phyloP scores from a whole-genome alignment of 495 filamentous ascomycete genomes.

The Geopyxis carbonaria region DNA sequence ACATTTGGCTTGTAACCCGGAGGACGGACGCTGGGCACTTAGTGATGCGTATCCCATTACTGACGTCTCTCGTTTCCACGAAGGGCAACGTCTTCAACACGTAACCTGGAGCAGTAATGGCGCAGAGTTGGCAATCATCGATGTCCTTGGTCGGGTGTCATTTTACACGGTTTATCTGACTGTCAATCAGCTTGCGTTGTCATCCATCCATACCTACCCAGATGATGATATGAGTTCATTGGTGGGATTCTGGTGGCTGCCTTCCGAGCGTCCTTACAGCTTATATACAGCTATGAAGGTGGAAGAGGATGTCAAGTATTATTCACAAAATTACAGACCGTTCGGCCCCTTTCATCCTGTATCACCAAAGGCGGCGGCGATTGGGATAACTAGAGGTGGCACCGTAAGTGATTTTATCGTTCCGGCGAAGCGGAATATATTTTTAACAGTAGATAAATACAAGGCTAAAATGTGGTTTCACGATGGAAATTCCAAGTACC shows the following conservation, averaged over 20 bases:
- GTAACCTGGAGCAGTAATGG: slow-evolving; percentile 23
- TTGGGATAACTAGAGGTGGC: slow-evolving; percentile 22
- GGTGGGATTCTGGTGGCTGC: slow-evolving; percentile 26
- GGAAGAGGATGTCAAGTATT: slow-evolving; percentile 21
- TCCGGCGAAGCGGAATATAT: background rate
- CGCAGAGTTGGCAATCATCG: slow-evolving; percentile 23
- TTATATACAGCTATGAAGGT: slow-evolving; percentile 7
- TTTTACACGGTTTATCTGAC: slow-evolving; percentile 23
- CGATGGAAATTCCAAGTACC: slow-evolving; percentile 16
- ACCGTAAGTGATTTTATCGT: slow-evolving; percentile 9
- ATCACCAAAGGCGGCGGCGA: slow-evolving; percentile 18
- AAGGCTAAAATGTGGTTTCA: slow-evolving; percentile 25
- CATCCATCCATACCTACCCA: slow-evolving; percentile 12
- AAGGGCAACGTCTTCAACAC: slow-evolving; percentile 22
- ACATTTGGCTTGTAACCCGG: slow-evolving; percentile 49
- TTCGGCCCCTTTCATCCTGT: slow-evolving; percentile 22
- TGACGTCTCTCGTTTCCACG: slow-evolving; percentile 18
- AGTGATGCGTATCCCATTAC: slow-evolving; percentile 35
- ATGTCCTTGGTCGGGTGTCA: slow-evolving; percentile 22
- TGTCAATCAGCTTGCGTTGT: slow-evolving; percentile 19
- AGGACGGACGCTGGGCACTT: slow-evolving; percentile 61
- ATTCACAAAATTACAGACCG: slow-evolving; percentile 12
- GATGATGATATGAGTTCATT: slow-evolving; percentile 23
- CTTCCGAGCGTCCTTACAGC: slow-evolving; percentile 20
- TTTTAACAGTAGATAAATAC: background rate